These are phyloP conservation scores for Neckera pumila DNA, from an alignment of 225 moss, liverwort and hornwort genomes.

Conservation along the genomic window DNA sequence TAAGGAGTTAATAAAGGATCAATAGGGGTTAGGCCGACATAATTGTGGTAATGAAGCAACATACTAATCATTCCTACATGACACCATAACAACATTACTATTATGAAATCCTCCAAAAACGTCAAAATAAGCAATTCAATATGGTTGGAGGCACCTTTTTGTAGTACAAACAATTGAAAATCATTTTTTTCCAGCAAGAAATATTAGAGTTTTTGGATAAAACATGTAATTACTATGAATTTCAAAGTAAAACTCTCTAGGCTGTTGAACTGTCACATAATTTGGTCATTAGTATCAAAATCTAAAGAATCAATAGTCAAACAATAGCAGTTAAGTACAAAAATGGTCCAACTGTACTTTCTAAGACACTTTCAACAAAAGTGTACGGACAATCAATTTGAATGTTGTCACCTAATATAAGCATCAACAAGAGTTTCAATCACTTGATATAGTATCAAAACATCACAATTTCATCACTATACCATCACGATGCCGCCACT, in stretches of 20 bases:
- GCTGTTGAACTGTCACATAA: neutral
- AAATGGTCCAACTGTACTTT: neutral
- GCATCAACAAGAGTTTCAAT: neutral
- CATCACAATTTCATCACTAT: neutral
- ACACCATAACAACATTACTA: neutral
- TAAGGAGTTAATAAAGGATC: no score
- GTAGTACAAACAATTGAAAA: neutral
- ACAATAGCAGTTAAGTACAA: fast-evolving
- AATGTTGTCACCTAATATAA: neutral
- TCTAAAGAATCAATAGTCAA: neutral
- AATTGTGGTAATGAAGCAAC: fast-evolving
- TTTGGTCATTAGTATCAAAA: fast-evolving
- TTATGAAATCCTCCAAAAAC: fast-evolving
- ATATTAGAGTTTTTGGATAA: neutral
- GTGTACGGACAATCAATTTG: no score
- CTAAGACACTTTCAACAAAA: neutral
- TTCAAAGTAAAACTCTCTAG: neutral
- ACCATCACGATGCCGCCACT: neutral
- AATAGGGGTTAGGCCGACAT: fast-evolving
- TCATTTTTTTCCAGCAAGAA: neutral
- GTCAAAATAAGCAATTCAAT: neutral
- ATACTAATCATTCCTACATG: neutral
- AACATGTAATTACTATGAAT: neutral
- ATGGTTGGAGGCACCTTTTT: fast-evolving
- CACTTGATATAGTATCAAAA: neutral